Base-by-base conservation (phyloP, 208 protist species). In the Trypanosoma caninum region DNA sequence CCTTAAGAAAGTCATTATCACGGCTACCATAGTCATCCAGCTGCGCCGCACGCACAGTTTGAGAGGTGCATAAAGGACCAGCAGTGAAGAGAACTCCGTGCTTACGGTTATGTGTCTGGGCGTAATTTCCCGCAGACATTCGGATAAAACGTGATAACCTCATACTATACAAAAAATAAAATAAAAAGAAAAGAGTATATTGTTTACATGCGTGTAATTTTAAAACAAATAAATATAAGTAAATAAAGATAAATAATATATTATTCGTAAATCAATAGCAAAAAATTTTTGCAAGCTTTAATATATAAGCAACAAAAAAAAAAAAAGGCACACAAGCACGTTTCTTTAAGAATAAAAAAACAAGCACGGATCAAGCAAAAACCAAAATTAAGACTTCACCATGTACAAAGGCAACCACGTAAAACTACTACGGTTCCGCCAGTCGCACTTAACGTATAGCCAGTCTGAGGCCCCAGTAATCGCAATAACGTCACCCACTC, bases 1-100 rank as follows among this genome's bases (percentile, higher is more conserved):
- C 30, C 4, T 30, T 28, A 13, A 86, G 53, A 48, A 89, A 89
- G 27, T 68, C 51, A 6, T 18, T 27, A 47, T 89, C 82, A 38
- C 82, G 77, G 40, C 74, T 84, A 35, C 82, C 82, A 38, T 72
- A 82, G 60, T 89, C 82, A 2, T 72, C 65, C 23, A 79, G 22
- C 74, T 85, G 84, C 10, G 78, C 72, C 25, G 57, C 57, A 27
- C 80, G 80, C n/a, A 81, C 76, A 2, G 70, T 74, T 10, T 30
- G 38, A 6, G 73, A 77, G 14, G 72, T 80, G 46, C 30, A 58
- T 2, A 89, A 37, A 1, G 82, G 82, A 2, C 82, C 82, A 35
- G 82, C 80, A 0, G 82, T 89, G 60, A 84, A 89, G 22, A 89
- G 70, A 20, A 79, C 33, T 8, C 77, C 74, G 14, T 72, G 51